phyloP scores from a whole-genome alignment of 129 eudicot genomes.

The Glebionis coronaria region DNA sequence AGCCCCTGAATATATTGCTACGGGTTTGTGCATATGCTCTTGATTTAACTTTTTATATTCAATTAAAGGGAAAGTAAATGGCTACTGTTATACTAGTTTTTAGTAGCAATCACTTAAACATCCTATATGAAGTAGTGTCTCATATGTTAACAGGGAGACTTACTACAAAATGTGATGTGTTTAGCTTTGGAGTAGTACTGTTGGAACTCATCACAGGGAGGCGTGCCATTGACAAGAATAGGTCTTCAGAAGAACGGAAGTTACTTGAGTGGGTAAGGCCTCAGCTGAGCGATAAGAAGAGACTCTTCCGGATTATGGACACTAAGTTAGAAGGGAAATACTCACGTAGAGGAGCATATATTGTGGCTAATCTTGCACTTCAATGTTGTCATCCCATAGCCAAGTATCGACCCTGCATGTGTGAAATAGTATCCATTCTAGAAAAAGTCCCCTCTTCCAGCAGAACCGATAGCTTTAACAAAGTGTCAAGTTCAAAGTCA shows the following conservation, averaged over 20 bases:
- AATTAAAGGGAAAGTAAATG: neutral
- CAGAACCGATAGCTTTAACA: conserved; percentile 2
- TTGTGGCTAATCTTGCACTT: conserved; percentile 40
- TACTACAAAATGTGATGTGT: conserved; percentile 57
- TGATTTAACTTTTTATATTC: neutral
- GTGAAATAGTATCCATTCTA: conserved; percentile 32
- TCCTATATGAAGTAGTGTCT: neutral
- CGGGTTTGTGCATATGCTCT: conserved; percentile 37
- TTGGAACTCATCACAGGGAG: conserved; percentile 63
- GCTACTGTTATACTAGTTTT: neutral
- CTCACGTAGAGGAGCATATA: conserved; percentile 36
- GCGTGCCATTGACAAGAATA: conserved; percentile 38
- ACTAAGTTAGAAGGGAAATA: conserved; percentile 42
- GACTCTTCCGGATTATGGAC: conserved; percentile 47
- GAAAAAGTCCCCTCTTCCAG: conserved; percentile 31
- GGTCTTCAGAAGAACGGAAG: conserved; percentile 40
- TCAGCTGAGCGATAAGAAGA: conserved; percentile 32
- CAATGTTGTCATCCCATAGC: conserved; percentile 37
- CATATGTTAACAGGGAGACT: conserved; percentile 47
- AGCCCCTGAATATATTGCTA: conserved; percentile 56
- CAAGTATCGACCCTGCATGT: conserved; percentile 45
- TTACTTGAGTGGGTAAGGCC: conserved; percentile 55
- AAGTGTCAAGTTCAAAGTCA: conserved; percentile 10
- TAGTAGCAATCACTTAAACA: neutral
- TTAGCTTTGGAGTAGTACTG: conserved; percentile 66